These are phyloP conservation scores for Iberis pinnata DNA, from an alignment of 345 rosid genomes.

Conservation along the genomic window DNA sequence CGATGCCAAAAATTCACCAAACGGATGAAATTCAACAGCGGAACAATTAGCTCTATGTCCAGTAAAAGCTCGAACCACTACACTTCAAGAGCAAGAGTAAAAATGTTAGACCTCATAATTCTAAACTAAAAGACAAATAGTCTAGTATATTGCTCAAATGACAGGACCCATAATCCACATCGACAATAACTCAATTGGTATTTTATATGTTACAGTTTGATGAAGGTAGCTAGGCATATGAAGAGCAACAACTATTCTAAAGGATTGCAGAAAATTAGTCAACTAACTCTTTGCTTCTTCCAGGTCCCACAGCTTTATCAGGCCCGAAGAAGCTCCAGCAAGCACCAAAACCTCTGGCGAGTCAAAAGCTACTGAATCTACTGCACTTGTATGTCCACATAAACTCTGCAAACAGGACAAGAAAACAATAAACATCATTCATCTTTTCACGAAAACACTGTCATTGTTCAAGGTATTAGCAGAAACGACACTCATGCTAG, in stretches of 20 bases:
- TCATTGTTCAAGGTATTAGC: too few relatives aligned
- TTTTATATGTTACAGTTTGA: neutral
- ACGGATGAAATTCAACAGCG: slow-evolving; percentile 92
- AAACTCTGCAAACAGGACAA: slow-evolving; percentile 24
- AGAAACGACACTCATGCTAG: neutral
- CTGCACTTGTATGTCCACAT: slow-evolving; percentile 34
- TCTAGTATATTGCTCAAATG: neutral
- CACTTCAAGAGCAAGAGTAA: slow-evolving; percentile 71
- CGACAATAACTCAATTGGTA: neutral
- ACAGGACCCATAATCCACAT: neutral
- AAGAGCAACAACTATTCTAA: neutral
- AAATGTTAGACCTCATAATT: slow-evolving; percentile 35
- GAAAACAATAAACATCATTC: neutral
- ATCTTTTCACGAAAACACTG: neutral
- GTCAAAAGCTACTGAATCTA: slow-evolving; percentile 36
- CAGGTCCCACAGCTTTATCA: slow-evolving; percentile 34
- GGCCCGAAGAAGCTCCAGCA: slow-evolving; percentile 37
- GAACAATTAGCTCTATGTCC: slow-evolving; percentile 93
- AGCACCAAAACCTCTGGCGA: slow-evolving; percentile 34
- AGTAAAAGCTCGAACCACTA: slow-evolving; percentile 96
- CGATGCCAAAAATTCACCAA: slow-evolving; percentile 95
- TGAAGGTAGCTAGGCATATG: neutral
- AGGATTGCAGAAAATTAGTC: slow-evolving; percentile 21
- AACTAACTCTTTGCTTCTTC: slow-evolving; percentile 39
- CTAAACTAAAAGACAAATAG: neutral